Evolutionary conservation across 495 filamentous ascomycete species (phyloP).

Genomic region (Bryoglossum gracile): DNA sequence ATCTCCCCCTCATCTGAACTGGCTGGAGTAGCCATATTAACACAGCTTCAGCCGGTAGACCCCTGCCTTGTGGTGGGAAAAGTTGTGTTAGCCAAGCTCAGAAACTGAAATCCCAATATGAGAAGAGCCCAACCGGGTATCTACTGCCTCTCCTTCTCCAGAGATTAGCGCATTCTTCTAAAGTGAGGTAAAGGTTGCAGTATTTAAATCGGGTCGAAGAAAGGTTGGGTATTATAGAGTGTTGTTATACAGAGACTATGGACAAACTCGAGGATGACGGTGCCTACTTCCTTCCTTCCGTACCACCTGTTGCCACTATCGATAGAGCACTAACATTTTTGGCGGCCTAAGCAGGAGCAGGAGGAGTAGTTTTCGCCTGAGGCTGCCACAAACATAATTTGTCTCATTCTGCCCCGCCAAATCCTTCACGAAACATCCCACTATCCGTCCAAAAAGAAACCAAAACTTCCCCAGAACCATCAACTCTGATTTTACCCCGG

Average conservation of each 20-base stretch:
- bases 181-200: background rate
- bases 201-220: too few species aligned
- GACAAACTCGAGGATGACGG: too few species aligned
- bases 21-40: slow-evolving; percentile 37
- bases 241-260: too few species aligned
- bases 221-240: too few species aligned
- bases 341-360: too few species aligned
- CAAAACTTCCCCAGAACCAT: background rate
- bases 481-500: background rate
- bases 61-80: slow-evolving; percentile 24
- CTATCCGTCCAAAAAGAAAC: background rate
- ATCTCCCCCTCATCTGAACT: slow-evolving; percentile 83
- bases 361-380: too few species aligned
- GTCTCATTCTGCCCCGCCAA: background rate
- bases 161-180: slow-evolving; percentile 20
- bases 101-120: slow-evolving; percentile 26
- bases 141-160: slow-evolving; percentile 26
- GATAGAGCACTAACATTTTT: too few species aligned
- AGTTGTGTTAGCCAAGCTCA: slow-evolving; percentile 28
- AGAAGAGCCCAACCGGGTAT: slow-evolving; percentile 44
- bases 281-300: too few species aligned
- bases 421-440: background rate
- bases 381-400: too few species aligned
- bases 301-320: too few species aligned
- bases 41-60: slow-evolving; percentile 19